Percentiles rank a stretch among this genome's conserved stretches.
Conservation (phyloP, 306 rosid genomes). For the apple (Malus domestica) region ASM211411v1 NC_041795.1:27364501-27365000, state of each 20-base stretch:
- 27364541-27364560: constrained; percentile 62
- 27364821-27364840: constrained; percentile 22
- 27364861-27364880: constrained; percentile 94
- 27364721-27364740: constrained; percentile 99
- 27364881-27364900: constrained; percentile 58
- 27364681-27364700: constrained; percentile 49
- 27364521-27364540: constrained; percentile 62
- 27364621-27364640: constrained; percentile 64
- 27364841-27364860: constrained; percentile 43
- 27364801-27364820: constrained; percentile 85
- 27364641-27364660: constrained; percentile 89
- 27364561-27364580: constrained; percentile 98
- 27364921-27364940: constrained; percentile 54
- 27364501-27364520: constrained; percentile 87
- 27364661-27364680: constrained; percentile 68
- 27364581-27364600: constrained; percentile 76
- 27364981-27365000: not conserved
- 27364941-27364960: not conserved
- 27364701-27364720: constrained; percentile 79
- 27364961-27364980: not conserved
- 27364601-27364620: constrained; percentile 42
- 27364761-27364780: constrained; percentile 65
- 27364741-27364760: constrained; percentile 54
- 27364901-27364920: not conserved
- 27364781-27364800: constrained; percentile 66